A percentile compares a stretch with the other conserved stretches of the same genome.
Conservation (phyloP, 176 grass and related monocot genomes). For the Oryza longistaminata region DNA sequence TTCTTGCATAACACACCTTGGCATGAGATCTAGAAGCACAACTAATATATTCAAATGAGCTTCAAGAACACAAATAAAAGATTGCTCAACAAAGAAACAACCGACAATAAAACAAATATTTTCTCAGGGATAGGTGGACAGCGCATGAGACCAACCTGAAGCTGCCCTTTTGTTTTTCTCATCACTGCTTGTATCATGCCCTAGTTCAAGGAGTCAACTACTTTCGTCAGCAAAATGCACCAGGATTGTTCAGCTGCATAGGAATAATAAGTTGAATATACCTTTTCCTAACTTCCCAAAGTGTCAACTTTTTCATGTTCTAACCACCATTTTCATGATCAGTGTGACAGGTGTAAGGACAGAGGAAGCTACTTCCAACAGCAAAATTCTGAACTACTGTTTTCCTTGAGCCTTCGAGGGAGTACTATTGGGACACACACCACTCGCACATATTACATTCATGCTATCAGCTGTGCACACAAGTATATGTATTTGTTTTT, state of each 20-base stretch:
- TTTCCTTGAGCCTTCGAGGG: not conserved
- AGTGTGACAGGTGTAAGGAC: too few relatives aligned
- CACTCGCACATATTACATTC: too few relatives aligned
- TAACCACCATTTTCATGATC: not conserved
- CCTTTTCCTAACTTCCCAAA: too few relatives aligned
- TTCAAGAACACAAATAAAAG: not conserved
- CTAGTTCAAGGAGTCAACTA: constrained; percentile 1
- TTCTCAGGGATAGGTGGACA: constrained; percentile 6
- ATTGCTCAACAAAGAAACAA: not conserved
- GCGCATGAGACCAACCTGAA: not conserved
- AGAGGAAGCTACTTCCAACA: not conserved
- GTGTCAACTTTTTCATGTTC: not conserved
- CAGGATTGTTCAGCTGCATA: not conserved
- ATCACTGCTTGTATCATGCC: constrained; percentile 5
- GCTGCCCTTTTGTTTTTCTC: not conserved
- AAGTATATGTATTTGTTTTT: too few relatives aligned
- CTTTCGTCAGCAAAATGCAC: not conserved
- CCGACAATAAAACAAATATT: not conserved
- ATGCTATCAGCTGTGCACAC: too few relatives aligned
- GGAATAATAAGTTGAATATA: not conserved
- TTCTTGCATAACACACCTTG: not conserved
- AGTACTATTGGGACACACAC: not conserved
- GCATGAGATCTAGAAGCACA: constrained; percentile 5
- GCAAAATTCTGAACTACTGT: not conserved
- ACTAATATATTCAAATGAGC: not conserved